Percentiles rank a stretch among this genome's conserved stretches.
Conservation (phyloP, 2,329 filamentous ascomycete genomes). For the Diaporthe humulicola region DNA sequence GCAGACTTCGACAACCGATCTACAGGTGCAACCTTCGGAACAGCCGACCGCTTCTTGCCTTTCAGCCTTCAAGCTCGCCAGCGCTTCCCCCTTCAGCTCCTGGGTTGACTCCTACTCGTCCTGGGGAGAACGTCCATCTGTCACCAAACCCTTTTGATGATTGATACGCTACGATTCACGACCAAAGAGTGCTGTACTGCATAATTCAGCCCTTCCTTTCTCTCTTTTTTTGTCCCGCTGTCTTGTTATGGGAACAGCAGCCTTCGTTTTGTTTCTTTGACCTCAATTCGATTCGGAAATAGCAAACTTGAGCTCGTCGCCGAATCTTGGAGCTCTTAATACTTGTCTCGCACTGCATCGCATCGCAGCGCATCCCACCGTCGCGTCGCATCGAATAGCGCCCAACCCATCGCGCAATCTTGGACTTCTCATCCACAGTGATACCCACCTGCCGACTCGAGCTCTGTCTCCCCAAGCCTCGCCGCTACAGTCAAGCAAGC, state of each 20-base stretch:
- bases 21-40: constrained; percentile 22
- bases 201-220: constrained; percentile 22
- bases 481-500: not conserved
- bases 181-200: constrained; percentile 29
- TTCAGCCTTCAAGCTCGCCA: constrained; percentile 14
- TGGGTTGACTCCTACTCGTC: not conserved
- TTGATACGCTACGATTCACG: constrained; percentile 36
- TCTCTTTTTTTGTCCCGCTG: constrained; percentile 24
- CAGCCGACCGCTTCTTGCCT: not conserved
- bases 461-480: constrained; percentile 41
- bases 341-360: not conserved
- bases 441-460: constrained; percentile 9
- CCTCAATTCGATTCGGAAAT: not conserved
- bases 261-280: constrained; percentile 28
- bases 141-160: constrained; percentile 32
- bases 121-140: not conserved
- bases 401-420: constrained; percentile 36
- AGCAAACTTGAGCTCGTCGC: not conserved
- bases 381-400: constrained; percentile 32
- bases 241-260: constrained; percentile 13
- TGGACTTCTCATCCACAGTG: constrained; percentile 24
- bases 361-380: not conserved
- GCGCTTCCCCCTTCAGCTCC: not conserved
- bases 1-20: constrained; percentile 18
- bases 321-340: constrained; percentile 16